Evolutionary conservation across 2,329 filamentous ascomycete species (phyloP), one percentile per base, ranked within the genome.

Genomic region (Exserohilum rostratum): DNA sequence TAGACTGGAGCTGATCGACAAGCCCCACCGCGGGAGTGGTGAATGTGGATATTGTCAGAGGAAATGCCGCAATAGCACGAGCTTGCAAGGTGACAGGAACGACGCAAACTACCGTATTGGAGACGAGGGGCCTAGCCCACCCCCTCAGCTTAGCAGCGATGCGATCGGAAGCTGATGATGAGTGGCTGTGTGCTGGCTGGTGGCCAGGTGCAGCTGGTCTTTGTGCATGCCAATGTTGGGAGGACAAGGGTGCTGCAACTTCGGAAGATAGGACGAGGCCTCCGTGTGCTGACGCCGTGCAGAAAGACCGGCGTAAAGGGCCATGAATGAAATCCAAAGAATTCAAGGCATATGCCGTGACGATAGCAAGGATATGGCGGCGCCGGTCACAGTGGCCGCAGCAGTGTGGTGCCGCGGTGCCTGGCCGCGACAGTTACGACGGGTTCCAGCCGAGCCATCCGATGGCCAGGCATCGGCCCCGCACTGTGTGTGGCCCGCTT

Each of bases 391-490:
- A 31, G 58, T 55, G 51, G 47, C 58, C 55, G 55, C 34, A 30
- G 34, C 33, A 27, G n/a, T 15, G 12, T 25, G 13, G 33, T 15
- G 13, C 17, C 53, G 52, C 43, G 45, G 51, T 47, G 29, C 46
- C 45, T 50, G 46, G 18, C 38, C 34, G 18, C 22, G 15, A 33
- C 42, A 37, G 38, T 31, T 33, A 45, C 34, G 50, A 50, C 35
- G 46, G 61, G 50, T 52, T 50, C 52, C 52, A 65, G 55, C 64
- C 65, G 63, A 66, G 46, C 42, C 49, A 58, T 56, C 62, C 58
- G 64, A 62, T 50, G 58, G 45, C 62, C 57, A 55, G 49, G 58
- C 52, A 50, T 46, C 60, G 60, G 61, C 65, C 64, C 62, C 62
- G 56, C 62, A 54, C 12, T 20, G 17, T 42, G 30, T 44, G 34